A percentile compares a stretch with the other conserved stretches of the same genome.
phyloP scores from a whole-genome alignment of 2,329 filamentous ascomycete species.

The Leptographium lundbergii region DNA sequence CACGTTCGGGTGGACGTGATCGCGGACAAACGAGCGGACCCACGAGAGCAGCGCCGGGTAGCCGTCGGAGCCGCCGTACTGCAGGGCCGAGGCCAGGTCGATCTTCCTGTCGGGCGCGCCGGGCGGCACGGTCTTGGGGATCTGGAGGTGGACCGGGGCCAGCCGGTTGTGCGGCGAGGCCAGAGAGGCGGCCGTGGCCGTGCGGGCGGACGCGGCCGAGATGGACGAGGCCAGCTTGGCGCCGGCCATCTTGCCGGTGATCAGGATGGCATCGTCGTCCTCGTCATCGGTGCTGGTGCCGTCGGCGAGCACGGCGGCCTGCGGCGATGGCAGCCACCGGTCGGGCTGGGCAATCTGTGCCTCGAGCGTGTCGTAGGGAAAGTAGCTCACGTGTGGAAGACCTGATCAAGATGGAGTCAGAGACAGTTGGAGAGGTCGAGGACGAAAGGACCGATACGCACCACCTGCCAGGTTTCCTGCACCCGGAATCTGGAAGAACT shows the following conservation, averaged over 20 bases:
- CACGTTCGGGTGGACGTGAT: constrained; percentile 68
- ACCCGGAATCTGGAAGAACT: constrained; percentile 60
- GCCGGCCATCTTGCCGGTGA: constrained; percentile 21
- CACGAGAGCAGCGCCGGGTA: constrained; percentile 70
- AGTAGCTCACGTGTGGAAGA: constrained; percentile 68
- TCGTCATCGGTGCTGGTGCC: constrained; percentile 21
- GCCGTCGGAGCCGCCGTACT: constrained; percentile 75
- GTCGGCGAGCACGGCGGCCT: constrained; percentile 33
- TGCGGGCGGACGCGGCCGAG: constrained; percentile 13
- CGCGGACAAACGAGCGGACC: constrained; percentile 62
- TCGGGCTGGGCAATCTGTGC: constrained; percentile 63
- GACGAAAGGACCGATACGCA: constrained; percentile 21
- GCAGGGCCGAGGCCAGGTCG: constrained; percentile 68
- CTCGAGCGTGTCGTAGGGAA: constrained; percentile 85
- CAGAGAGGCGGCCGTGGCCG: constrained; percentile 12
- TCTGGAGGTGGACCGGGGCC: constrained; percentile 42
- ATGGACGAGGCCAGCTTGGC: constrained; percentile 4
- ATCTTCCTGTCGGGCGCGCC: constrained; percentile 54
- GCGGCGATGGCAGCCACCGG: constrained; percentile 60
- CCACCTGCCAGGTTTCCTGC: constrained; percentile 51
- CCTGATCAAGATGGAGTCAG: constrained; percentile 35
- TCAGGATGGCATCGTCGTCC: constrained; percentile 24
- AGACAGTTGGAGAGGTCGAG: not conserved
- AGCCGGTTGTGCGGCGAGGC: constrained; percentile 11
- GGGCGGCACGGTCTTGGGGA: constrained; percentile 50